Conservation (phyloP, 2,329 filamentous ascomycete species). For the Ceratocystis albifundus region DNA sequence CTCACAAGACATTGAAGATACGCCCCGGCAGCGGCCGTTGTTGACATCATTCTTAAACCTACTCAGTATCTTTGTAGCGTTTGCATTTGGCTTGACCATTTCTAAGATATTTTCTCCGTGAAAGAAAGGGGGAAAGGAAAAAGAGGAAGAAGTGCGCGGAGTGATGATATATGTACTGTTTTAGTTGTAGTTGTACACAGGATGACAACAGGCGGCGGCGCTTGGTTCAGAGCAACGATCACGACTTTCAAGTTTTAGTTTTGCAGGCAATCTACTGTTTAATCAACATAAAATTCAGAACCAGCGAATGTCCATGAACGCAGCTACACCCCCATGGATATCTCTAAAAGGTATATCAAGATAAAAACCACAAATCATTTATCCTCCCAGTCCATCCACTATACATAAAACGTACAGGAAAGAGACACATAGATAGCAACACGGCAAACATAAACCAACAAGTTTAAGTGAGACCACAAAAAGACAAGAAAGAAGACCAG, state of each 20-base stretch:
- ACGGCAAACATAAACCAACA: neutral
- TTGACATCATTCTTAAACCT: constrained; percentile 29
- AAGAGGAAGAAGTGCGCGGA: neutral
- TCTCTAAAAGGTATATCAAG: constrained; percentile 11
- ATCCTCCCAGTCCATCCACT: neutral
- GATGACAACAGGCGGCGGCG: too few species aligned
- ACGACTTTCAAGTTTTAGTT: neutral
- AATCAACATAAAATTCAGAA: neutral
- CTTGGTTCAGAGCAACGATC: neutral
- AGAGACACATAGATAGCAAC: neutral
- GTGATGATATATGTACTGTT: neutral
- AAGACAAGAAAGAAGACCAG: neutral
- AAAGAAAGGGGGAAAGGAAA: too few species aligned
- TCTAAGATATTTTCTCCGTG: constrained; percentile 13
- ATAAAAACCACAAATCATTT: neutral
- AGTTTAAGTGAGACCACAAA: neutral
- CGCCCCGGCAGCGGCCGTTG: constrained; percentile 27
- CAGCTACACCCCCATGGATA: neutral
- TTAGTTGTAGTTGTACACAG: neutral
- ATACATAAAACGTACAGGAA: neutral
- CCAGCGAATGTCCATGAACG: neutral
- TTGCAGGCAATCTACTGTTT: neutral
- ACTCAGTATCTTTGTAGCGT: constrained; percentile 27
- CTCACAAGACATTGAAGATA: constrained; percentile 36
- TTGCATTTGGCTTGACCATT: constrained; percentile 27